phyloP scores from a whole-genome alignment of 306 rosid species.

The Ceratonia siliqua region DNA sequence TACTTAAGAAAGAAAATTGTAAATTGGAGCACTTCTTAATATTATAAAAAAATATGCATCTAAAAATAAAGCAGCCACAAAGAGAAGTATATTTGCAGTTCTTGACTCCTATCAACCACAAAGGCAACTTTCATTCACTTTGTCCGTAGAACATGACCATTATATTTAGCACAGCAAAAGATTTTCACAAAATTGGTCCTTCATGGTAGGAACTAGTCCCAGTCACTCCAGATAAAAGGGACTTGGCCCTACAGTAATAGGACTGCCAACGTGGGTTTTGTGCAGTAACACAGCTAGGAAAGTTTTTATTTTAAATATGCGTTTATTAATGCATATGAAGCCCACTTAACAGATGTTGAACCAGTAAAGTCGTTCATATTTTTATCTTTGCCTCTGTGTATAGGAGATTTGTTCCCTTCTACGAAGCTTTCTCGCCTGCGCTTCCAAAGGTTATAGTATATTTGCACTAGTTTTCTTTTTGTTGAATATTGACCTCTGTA shows the following conservation, averaged over 20 bases:
- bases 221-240: constrained; percentile 27
- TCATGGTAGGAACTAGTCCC: constrained; percentile 30
- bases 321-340: constrained; percentile 15
- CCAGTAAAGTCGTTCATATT: not conserved
- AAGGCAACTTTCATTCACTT: constrained; percentile 43
- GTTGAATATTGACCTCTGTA: constrained; percentile 19
- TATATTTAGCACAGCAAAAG: constrained; percentile 23
- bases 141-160: constrained; percentile 38
- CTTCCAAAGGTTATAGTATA: not conserved
- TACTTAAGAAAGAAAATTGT: constrained; percentile 9
- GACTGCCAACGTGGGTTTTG: constrained; percentile 32
- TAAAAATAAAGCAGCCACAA: constrained; percentile 37
- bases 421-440: constrained; percentile 2
- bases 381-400: not conserved
- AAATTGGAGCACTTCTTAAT: constrained; percentile 21
- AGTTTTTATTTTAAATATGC: constrained; percentile 10
- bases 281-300: constrained; percentile 29
- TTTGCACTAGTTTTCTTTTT: constrained; percentile 6
- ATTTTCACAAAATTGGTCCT: constrained; percentile 37
- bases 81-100: constrained; percentile 35
- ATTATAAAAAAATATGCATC: constrained; percentile 27
- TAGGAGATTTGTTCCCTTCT: not conserved
- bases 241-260: constrained; percentile 31
- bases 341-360: constrained; percentile 18
- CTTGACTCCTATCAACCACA: constrained; percentile 47